Evolutionary conservation across 352 stramenopile species (phyloP).

Genomic region (Globisporangium perplexum): DNA sequence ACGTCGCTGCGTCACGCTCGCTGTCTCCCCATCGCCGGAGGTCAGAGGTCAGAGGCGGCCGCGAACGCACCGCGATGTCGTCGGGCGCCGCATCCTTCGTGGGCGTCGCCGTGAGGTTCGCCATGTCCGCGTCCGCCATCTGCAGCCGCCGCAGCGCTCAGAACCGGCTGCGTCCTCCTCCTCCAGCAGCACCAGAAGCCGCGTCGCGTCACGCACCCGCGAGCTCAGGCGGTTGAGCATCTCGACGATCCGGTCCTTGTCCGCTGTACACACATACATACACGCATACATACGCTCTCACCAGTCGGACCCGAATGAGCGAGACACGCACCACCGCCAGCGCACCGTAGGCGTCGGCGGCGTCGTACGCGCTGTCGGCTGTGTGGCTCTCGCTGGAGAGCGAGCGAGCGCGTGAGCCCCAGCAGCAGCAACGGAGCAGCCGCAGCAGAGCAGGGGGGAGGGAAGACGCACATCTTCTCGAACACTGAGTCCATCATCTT

Average conservation of each 20-base stretch:
- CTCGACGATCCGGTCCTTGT: conserved; percentile 84
- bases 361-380: conserved; percentile 52
- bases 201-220: conserved; percentile 44
- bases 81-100: conserved; percentile 73
- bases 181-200: neutral
- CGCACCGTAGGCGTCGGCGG: conserved; percentile 71
- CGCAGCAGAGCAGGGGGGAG: neutral
- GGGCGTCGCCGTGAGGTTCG: conserved; percentile 74
- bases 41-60: no score
- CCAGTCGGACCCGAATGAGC: neutral
- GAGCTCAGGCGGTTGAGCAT: conserved; percentile 87
- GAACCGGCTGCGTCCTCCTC: no score
- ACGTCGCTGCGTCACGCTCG: neutral
- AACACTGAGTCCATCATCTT: conserved; percentile 89
- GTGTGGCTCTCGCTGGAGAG: conserved; percentile 51
- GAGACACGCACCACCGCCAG: neutral
- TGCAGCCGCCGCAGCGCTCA: no score
- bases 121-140: conserved; percentile 86
- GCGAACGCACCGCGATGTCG: conserved; percentile 61
- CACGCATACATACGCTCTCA: neutral
- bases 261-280: conserved; percentile 28
- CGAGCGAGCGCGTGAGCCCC: neutral
- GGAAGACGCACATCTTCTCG: conserved; percentile 67
- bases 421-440: neutral
- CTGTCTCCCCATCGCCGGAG: no score